Evolutionary conservation across 108 stramenopile genomes (phyloP).

Genomic region (Mayamaea pseudoterrestris): DNA sequence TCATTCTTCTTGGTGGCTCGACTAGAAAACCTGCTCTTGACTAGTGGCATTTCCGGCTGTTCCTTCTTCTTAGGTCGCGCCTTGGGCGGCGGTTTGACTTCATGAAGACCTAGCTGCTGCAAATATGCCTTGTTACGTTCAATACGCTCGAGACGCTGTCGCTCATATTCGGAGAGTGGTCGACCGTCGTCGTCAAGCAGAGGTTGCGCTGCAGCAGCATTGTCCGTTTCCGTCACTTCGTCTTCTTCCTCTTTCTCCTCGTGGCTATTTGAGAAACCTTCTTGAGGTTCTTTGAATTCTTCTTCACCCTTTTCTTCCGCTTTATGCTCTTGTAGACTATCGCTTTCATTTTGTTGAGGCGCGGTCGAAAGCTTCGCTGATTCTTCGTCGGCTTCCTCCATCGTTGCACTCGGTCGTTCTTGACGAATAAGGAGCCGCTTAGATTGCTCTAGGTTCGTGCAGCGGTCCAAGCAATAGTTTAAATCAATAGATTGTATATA

Average conservation of each 20-base stretch:
- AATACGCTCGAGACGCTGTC: conserved; percentile 50
- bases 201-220: not conserved
- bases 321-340: not conserved
- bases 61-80: not conserved
- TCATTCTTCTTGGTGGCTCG: not conserved
- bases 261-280: not conserved
- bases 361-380: not conserved
- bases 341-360: not conserved
- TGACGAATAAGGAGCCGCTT: too few species aligned
- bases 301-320: not conserved
- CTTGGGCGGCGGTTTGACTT: not conserved
- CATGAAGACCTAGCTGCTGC: conserved; percentile 35
- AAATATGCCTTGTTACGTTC: conserved; percentile 51
- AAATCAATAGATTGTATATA: too few species aligned
- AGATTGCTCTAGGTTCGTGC: too few species aligned
- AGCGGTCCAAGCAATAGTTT: too few species aligned
- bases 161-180: conserved; percentile 52
- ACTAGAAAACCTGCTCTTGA: not conserved
- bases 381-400: not conserved
- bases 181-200: conserved; percentile 11
- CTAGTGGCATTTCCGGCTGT: not conserved
- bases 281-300: not conserved
- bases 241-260: not conserved
- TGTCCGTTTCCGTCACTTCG: not conserved
- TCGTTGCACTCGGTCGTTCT: not conserved